Conservation (phyloP, 805 yeast genomes). For the Cyberlindnera subsufficiens region DNA sequence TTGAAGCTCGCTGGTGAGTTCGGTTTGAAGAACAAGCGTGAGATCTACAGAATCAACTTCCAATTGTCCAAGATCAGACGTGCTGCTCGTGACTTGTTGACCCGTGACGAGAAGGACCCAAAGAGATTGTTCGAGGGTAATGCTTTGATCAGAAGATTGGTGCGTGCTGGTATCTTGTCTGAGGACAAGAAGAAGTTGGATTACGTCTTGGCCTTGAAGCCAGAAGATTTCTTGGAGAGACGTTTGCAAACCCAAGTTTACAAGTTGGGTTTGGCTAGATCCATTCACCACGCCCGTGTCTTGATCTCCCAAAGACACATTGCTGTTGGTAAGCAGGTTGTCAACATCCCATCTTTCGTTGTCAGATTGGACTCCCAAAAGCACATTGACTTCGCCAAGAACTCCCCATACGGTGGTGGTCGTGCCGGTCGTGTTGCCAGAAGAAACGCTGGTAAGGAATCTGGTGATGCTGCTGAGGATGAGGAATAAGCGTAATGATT, state of each 20-base stretch:
- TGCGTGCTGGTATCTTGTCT: conserved; percentile 96
- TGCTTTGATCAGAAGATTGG: conserved; percentile 99
- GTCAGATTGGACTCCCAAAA: conserved; percentile 99
- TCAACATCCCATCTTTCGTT: conserved; percentile 98
- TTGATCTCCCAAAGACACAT: conserved; percentile 98
- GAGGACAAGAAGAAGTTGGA: conserved; percentile 99
- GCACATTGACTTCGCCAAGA: conserved; percentile 99
- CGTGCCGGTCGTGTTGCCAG: conserved; percentile 99
- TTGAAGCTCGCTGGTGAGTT: conserved; percentile 99
- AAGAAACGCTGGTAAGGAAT: conserved; percentile 42
- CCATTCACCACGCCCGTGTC: conserved; percentile 99
- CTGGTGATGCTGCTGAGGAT: conserved; percentile 68
- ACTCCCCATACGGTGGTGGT: conserved; percentile 99
- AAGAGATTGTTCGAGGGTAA: conserved; percentile 99
- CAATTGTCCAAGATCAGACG: conserved; percentile 99
- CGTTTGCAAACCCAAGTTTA: conserved; percentile 99
- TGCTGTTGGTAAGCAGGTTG: conserved; percentile 99
- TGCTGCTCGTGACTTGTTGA: conserved; percentile 99
- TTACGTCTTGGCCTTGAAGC: conserved; percentile 96
- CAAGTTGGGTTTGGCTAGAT: conserved; percentile 99
- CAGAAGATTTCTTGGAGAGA: conserved; percentile 99
- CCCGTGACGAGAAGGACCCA: conserved; percentile 99
- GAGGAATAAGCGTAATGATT: conserved; percentile 42
- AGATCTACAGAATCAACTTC: conserved; percentile 98
- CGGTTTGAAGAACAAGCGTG: conserved; percentile 99